Evolutionary conservation across 495 filamentous ascomycete genomes (phyloP).

Genomic region (Aspergillus bertholletiae): DNA sequence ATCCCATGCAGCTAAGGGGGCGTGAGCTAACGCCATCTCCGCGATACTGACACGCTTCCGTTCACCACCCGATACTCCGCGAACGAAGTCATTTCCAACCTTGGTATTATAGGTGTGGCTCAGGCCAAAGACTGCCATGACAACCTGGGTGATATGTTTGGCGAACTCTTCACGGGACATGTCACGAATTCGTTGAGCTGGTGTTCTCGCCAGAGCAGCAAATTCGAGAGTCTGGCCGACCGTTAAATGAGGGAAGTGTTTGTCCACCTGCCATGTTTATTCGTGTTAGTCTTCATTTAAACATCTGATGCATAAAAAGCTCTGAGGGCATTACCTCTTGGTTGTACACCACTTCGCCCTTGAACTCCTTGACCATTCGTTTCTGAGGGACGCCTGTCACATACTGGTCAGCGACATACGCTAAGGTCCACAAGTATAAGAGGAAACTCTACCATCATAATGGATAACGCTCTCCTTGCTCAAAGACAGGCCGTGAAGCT

Average conservation of each 20-base stretch:
- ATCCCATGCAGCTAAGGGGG: slow-evolving; percentile 73
- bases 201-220: slow-evolving; percentile 46
- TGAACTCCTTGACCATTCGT: slow-evolving; percentile 38
- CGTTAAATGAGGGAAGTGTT: slow-evolving; percentile 59
- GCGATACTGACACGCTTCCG: slow-evolving; percentile 60
- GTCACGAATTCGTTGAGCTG: slow-evolving; percentile 36
- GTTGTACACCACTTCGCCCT: slow-evolving; percentile 60
- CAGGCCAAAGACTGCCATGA: slow-evolving; percentile 57
- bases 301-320: neutral
- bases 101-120: slow-evolving; percentile 50
- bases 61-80: slow-evolving; percentile 80
- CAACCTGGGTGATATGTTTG: slow-evolving; percentile 45
- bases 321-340: slow-evolving; percentile 32
- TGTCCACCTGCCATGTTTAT: slow-evolving; percentile 37
- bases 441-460: slow-evolving; percentile 37
- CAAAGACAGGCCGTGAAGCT: slow-evolving; percentile 32
- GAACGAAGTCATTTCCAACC: slow-evolving; percentile 46
- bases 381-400: slow-evolving; percentile 15
- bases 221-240: slow-evolving; percentile 63
- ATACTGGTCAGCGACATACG: neutral
- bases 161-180: slow-evolving; percentile 40
- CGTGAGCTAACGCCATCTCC: slow-evolving; percentile 62
- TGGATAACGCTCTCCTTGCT: slow-evolving; percentile 36
- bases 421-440: neutral
- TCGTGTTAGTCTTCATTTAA: neutral